Evolutionary conservation across 768 basidiomycete species (phyloP), one percentile per base, ranked within the genome.

Genomic region (Tulasnella sp.): DNA sequence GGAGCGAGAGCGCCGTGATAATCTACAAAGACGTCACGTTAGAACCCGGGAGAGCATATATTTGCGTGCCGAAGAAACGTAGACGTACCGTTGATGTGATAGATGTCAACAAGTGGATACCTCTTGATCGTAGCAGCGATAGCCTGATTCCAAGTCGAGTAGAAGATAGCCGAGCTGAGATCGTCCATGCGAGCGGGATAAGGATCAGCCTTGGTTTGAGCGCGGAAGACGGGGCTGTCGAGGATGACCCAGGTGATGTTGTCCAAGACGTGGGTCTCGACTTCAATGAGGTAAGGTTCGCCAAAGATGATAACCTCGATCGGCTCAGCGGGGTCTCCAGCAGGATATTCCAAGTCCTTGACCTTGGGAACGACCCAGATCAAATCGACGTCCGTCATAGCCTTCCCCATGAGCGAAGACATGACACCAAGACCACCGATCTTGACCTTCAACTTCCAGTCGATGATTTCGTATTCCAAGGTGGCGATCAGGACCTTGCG

Each of bases 171-270:
- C 13, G 96, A 97, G 81, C 92, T 93, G 80, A 98, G 88, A 83
- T 98, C 96, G 83, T 98, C 96, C 96, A 98, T 98, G 81, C 96
- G 93, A 82, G 94, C 92, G 40, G 96, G 96, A 83, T 98, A 98
- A 2, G 96, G 96, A 82, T 98, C 96, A 0, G 96, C 87, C 84
- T 97, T 98, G 20, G 96, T 96, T 84, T 98, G 96, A 2, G 96
- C 95, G 70, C 96, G 92, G 90, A 98, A 98, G 32, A 98, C 96
- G 67, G 96, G 96, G 81, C 92, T 93, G 86, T 97, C 96, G 80
- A 98, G 90, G 74, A 98, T 90, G 80, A 97, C 91, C 82, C 93
- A 97, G 73, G 95, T 98, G 84, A 98, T 97, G 85, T 97, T 97
- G 87, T 97, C 96, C 82, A 97, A 82, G 72, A 91, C 87, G 85